Percentiles rank a stretch among this genome's conserved stretches.
Conservation (phyloP, 371 early-diverging fungal genomes). For the Apophysomyces sp. region DNA sequence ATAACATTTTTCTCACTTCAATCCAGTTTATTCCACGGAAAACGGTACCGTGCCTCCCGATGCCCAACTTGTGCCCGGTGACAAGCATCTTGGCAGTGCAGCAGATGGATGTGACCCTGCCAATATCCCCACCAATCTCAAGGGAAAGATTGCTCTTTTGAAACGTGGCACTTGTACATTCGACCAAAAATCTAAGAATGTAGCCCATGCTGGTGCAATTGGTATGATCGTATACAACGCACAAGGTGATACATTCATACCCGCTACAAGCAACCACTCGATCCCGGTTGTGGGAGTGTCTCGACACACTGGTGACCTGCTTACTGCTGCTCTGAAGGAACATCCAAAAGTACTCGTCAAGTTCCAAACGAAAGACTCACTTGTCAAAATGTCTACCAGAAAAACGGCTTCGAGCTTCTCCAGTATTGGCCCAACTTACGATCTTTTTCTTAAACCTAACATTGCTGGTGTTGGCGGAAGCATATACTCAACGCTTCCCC, state of each 20-base stretch:
- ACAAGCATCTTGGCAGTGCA: constrained; percentile 11
- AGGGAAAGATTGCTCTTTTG: constrained; percentile 49
- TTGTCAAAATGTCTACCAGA: constrained; percentile 20
- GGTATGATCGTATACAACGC: constrained; percentile 50
- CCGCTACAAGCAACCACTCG: constrained; percentile 9
- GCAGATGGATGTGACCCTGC: constrained; percentile 20
- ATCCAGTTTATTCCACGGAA: neutral
- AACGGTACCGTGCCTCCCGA: neutral
- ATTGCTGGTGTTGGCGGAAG: constrained; percentile 66
- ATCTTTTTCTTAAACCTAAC: constrained; percentile 50
- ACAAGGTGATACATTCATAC: constrained; percentile 14
- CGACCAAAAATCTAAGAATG: constrained; percentile 44
- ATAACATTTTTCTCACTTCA: constrained; percentile 23
- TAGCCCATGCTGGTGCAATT: constrained; percentile 45
- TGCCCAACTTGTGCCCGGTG: neutral
- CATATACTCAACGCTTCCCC: constrained; percentile 63
- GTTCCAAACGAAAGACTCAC: constrained; percentile 10
- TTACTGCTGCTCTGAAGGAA: constrained; percentile 17
- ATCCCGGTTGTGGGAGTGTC: constrained; percentile 40
- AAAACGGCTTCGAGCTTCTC: constrained; percentile 45
- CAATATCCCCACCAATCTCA: constrained; percentile 19
- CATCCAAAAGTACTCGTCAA: neutral
- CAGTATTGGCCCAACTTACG: constrained; percentile 32
- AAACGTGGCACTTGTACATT: constrained; percentile 59
- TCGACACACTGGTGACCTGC: constrained; percentile 20